Evolutionary conservation across 257 asterid genomes (phyloP).

Genomic region (Parsonsia alboflavescens): DNA sequence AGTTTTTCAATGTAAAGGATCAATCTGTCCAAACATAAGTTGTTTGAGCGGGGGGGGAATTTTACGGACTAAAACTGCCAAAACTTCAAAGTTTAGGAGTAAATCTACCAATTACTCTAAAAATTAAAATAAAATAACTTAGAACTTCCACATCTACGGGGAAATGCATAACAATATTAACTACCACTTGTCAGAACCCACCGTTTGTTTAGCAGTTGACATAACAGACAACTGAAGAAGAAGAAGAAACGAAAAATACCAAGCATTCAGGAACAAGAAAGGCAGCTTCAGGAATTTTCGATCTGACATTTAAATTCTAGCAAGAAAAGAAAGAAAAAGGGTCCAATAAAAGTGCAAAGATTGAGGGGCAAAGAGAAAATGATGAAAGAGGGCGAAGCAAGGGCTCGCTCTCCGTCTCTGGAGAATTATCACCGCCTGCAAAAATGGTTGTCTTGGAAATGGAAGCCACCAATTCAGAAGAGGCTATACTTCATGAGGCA

Average conservation of each 20-base stretch:
- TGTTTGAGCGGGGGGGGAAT: no score
- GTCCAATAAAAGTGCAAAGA: slow-evolving; percentile 32
- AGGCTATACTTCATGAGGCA: slow-evolving; percentile 58
- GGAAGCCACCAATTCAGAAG: slow-evolving; percentile 22
- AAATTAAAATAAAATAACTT: no score
- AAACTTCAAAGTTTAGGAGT: no score
- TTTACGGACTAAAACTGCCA: no score
- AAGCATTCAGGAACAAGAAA: background rate
- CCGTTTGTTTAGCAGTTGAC: slow-evolving; percentile 27
- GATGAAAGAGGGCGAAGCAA: slow-evolving; percentile 48
- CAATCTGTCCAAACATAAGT: no score
- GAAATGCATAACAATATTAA: slow-evolving; percentile 3
- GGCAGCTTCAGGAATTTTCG: slow-evolving; percentile 7
- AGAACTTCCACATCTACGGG: background rate
- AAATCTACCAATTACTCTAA: no score
- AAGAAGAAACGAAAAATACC: slow-evolving; percentile 5
- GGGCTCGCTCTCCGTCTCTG: slow-evolving; percentile 52
- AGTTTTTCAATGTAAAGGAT: no score
- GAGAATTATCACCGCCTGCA: slow-evolving; percentile 8
- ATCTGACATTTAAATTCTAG: background rate
- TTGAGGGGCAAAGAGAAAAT: slow-evolving; percentile 41
- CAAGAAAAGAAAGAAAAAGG: background rate
- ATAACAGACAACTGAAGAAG: slow-evolving; percentile 21
- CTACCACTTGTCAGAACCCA: slow-evolving; percentile 45
- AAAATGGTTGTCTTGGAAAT: slow-evolving; percentile 41